Conservation (phyloP, 2,329 filamentous ascomycete species). For the Metarhizium rileyi region DNA sequence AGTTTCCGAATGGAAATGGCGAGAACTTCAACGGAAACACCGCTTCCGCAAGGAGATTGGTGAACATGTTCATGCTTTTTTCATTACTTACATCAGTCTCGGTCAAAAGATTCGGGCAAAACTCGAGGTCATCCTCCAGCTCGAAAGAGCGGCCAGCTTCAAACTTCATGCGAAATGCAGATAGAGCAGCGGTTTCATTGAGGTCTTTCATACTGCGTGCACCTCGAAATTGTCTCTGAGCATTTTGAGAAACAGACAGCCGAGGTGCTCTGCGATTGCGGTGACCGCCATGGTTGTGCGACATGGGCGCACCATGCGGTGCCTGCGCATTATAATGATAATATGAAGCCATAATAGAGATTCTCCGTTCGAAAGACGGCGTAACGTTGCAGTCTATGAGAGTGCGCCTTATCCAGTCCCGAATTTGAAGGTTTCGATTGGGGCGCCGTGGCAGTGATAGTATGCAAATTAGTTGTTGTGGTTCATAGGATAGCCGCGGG, state of each 20-base stretch:
- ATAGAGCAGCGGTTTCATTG: constrained; percentile 65
- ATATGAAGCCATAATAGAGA: constrained; percentile 48
- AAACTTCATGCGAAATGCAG: constrained; percentile 75
- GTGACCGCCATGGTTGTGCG: constrained; percentile 64
- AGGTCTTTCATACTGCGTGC: constrained; percentile 81
- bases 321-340: constrained; percentile 53
- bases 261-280: constrained; percentile 78
- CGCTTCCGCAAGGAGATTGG: constrained; percentile 4
- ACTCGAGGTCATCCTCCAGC: constrained; percentile 90
- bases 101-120: constrained; percentile 85
- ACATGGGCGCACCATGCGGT: constrained; percentile 46
- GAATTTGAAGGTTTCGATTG: constrained; percentile 1
- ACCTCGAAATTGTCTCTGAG: constrained; percentile 77
- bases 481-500: background rate
- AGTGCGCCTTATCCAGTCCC: constrained; percentile 2
- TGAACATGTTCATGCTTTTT: background rate
- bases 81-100: constrained; percentile 73
- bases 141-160: constrained; percentile 91
- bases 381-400: background rate
- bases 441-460: constrained; percentile 11
- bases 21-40: constrained; percentile 3
- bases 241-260: constrained; percentile 69
- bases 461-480: background rate
- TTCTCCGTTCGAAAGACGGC: constrained; percentile 6
- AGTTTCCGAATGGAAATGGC: constrained; percentile 11